phyloP scores from a whole-genome alignment of 2,329 filamentous ascomycete species.

The Botrytis tulipae region DNA sequence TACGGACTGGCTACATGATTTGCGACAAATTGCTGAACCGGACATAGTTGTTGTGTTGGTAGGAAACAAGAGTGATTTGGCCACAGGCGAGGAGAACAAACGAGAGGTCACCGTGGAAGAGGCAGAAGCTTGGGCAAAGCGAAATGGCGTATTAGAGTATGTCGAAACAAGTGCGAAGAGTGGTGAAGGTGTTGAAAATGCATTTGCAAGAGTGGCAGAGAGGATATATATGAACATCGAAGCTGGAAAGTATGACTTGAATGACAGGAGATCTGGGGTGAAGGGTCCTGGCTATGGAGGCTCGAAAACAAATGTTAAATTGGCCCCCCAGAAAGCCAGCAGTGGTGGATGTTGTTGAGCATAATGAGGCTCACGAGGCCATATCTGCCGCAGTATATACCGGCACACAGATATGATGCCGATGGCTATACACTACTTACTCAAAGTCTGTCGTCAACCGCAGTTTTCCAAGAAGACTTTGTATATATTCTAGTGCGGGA shows the following conservation, averaged over 20 bases:
- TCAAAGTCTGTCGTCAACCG: not conserved
- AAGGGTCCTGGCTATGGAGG: slow-evolving; percentile 63
- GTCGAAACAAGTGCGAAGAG: slow-evolving; percentile 97
- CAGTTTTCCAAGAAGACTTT: not conserved
- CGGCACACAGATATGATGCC: not conserved
- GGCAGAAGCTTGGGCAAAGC: slow-evolving; percentile 83
- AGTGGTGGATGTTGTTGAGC: slow-evolving; percentile 35
- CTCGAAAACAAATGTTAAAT: slow-evolving; percentile 46
- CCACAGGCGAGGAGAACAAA: slow-evolving; percentile 56
- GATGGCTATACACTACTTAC: not conserved
- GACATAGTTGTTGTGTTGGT: slow-evolving; percentile 93
- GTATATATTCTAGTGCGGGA: slow-evolving; percentile 7
- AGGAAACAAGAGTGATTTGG: slow-evolving; percentile 90
- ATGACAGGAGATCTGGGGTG: slow-evolving; percentile 87
- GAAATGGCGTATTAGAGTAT: slow-evolving; percentile 86
- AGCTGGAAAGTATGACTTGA: slow-evolving; percentile 84
- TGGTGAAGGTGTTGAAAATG: slow-evolving; percentile 88
- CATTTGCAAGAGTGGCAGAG: slow-evolving; percentile 91
- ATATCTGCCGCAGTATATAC: not conserved
- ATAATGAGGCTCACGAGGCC: not conserved
- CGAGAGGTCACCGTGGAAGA: slow-evolving; percentile 79
- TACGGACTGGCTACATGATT: slow-evolving; percentile 89
- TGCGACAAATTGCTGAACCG: slow-evolving; percentile 91
- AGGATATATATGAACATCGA: slow-evolving; percentile 97
- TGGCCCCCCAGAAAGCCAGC: slow-evolving; percentile 37